Evolutionary conservation across 495 filamentous ascomycete species (phyloP).

Genomic region (Choiromyces venosus): DNA sequence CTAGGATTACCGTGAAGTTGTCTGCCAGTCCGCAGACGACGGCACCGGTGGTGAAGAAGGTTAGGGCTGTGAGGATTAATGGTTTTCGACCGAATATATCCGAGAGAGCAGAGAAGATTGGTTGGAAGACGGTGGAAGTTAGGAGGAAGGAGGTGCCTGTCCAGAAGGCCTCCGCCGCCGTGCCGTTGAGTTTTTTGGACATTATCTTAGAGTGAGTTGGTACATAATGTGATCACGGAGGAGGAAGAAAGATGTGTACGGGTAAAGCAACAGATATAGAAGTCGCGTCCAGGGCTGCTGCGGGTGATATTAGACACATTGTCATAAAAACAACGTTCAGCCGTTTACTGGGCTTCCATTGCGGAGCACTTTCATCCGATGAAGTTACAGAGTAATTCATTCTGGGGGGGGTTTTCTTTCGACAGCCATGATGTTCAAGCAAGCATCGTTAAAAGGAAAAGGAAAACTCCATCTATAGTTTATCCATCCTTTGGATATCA

Average conservation of each 20-base stretch:
- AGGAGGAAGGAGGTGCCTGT: slow-evolving; percentile 32
- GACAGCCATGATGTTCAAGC: too few relatives aligned
- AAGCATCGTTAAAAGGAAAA: too few relatives aligned
- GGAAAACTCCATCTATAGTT: too few relatives aligned
- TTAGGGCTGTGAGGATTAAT: slow-evolving; percentile 50
- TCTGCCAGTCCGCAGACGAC: slow-evolving; percentile 52
- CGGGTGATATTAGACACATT: not conserved
- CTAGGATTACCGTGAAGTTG: slow-evolving; percentile 51
- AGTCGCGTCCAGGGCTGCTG: not conserved
- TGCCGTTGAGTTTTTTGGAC: not conserved
- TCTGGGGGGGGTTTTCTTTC: too few relatives aligned
- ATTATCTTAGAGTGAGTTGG: not conserved
- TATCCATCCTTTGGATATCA: too few relatives aligned
- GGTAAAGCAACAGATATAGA: not conserved
- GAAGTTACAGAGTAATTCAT: too few relatives aligned
- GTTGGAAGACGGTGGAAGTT: slow-evolving; percentile 54
- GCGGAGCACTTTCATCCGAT: too few relatives aligned
- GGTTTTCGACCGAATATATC: slow-evolving; percentile 57
- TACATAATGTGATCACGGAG: not conserved
- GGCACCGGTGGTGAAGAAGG: slow-evolving; percentile 54
- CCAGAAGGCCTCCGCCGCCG: not conserved
- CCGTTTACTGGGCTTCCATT: not conserved
- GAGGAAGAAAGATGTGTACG: not conserved
- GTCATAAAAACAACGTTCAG: not conserved
- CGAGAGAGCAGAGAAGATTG: slow-evolving; percentile 53